Evolutionary conservation across 2,329 filamentous ascomycete genomes (phyloP), one percentile per base, ranked within the genome.

Genomic region (Aspergillus sp.): DNA sequence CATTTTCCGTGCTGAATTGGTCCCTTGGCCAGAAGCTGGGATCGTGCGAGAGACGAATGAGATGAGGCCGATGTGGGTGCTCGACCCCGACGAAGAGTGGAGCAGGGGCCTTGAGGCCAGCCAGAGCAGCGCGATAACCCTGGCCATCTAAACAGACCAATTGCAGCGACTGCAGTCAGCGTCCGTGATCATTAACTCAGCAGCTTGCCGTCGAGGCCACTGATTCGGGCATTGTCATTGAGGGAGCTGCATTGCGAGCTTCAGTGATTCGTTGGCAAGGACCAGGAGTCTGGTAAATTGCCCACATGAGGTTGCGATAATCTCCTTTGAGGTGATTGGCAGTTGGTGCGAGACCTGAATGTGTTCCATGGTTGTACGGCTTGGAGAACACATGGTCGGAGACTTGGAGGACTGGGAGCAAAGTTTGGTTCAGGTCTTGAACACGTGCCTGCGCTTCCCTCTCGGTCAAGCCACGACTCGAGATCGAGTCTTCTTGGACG

Each of bases 81-180:
- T 57, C 23, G 53, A 38, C 31, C 13, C 54, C 47, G 56, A 48
- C 23, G 31, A 48, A 34, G 28, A 53, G 48, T 53, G 38, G 53
- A 52, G 60, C 41, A 59, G 53, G 22, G 41, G 50, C 30, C 6
- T 55, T 58, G 57, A 57, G 56, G 59, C 64, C 64, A 66, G 61
- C 64, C 61, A 59, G 62, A 60, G 51, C 31, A 55, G 31, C 25
- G 45, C 59, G 62, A 66, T 66, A 64, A 60, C 61, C 38, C 30
- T n/a, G 38, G 57, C 22, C 41, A 28, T 17, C 41, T 7, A n/a
- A 28, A 15, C 5, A 47, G 23, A 25, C 43, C 49, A 53, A 57
- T 57, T 7, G 46, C 22, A 34, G 19, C 46, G 22, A 8, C 11
- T 49, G 5, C 54, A 41, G 22, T 41, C 6, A 50, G 23, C 46